Conservation (phyloP, 306 rosid genomes). For the Castanea mollissima region DNA sequence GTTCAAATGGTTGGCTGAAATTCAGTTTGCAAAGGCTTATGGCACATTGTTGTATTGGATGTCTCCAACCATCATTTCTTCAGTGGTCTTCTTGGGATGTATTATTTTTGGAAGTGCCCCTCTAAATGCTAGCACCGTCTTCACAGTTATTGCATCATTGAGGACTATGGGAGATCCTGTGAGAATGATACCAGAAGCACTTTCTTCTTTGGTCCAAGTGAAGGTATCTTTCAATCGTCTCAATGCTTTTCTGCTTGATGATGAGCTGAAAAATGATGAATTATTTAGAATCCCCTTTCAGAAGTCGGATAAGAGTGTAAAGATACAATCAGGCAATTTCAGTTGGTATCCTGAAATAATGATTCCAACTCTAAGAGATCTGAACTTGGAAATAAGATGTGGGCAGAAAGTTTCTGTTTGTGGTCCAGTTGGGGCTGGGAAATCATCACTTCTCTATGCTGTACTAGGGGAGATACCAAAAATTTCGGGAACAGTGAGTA, state of each 20-base stretch:
- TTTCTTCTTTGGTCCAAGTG: conserved; percentile 47
- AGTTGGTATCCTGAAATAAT: conserved; percentile 36
- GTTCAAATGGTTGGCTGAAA: conserved; percentile 44
- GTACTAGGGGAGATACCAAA: conserved; percentile 53
- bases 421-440: conserved; percentile 57
- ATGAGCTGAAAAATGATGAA: conserved; percentile 34
- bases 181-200: conserved; percentile 50
- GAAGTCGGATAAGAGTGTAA: conserved; percentile 10
- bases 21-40: conserved; percentile 28
- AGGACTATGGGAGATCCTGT: conserved; percentile 53
- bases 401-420: conserved; percentile 50
- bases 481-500: conserved; percentile 47
- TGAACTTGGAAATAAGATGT: conserved; percentile 26
- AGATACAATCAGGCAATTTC: conserved; percentile 34
- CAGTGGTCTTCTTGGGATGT: conserved; percentile 38
- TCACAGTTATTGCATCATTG: conserved; percentile 49
- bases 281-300: not conserved
- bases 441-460: conserved; percentile 45
- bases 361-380: conserved; percentile 30
- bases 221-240: conserved; percentile 55
- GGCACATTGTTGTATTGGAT: conserved; percentile 41
- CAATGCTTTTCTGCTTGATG: conserved; percentile 41
- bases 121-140: conserved; percentile 52
- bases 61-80: conserved; percentile 46
- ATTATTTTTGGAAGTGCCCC: conserved; percentile 40